Base-by-base conservation (phyloP, 148 eudicot species). In the Rhododendron henanense region DNA sequence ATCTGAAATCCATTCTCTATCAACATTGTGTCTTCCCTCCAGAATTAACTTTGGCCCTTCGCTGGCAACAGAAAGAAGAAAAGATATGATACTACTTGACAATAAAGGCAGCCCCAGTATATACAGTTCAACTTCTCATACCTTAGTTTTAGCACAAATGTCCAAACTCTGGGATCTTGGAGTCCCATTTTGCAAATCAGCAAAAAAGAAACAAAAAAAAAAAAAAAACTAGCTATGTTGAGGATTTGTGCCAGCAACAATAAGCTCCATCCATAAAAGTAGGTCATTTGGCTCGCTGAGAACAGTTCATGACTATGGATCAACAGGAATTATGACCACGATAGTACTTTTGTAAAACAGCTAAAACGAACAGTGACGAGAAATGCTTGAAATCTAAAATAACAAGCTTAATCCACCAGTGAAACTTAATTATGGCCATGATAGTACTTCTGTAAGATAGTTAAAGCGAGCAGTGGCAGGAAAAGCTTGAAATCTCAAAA, bases 21-120 rank as follows among this genome's bases (percentile, higher is more conserved):
- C 99, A 86, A 95, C 99, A 88, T 97, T 94, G 91, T 97, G 98
- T 84, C 96, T 94, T 90, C 98, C 98, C 88, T 94, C 98, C 83
- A 97, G 87, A 74, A 91, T 86, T 86, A 94, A 86, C 23, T 91
- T 87, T 21, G 90, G 81, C 84, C 93, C 95, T 90, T 94, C 91
- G 89, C 99, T 97, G 93, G 81, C 86, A 89, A 84, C 73, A 84
- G 37, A 28, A 80, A 75, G 55, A 82, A 84, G 31, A 88, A 74
- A 78, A 2, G 75, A 35, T 48, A 83, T 28, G 53, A 86, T 23
- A 88, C 33, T 23, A 88, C 33, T 45, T 71, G 53, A 80, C 41
- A 88, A 41, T 18, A 80, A 85, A 57, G 51, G 67, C 55, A 48
- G 75, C 80, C 75, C 35, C 11, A 89, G 65, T 37, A 35, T 31